Evolutionary conservation across 2,329 filamentous ascomycete species (phyloP), one percentile per base, ranked within the genome.

Genomic region (Alternaria arbusti): DNA sequence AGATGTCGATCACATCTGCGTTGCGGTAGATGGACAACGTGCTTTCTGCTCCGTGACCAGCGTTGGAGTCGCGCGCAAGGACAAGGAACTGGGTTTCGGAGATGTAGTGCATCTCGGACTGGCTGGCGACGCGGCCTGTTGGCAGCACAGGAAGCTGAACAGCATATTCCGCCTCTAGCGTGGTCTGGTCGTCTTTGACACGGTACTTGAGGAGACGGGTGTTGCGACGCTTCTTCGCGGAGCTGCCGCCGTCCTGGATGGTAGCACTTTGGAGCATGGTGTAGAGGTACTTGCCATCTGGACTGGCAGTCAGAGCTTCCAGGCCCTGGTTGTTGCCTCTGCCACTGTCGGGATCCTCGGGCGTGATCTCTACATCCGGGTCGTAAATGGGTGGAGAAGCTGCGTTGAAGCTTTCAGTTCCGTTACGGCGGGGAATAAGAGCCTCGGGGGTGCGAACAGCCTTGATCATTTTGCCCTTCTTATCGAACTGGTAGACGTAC

Each of bases 261-360:
- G 88, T 80, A 0, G 90, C 89, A 2, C 87, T 88, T 74, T 94
- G 90, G 22, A 92, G 81, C 60, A 93, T 82, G 1, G 86, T 85
- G 72, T 87, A 92, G 11, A 93, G 81, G 2, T 83, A 87, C 64
- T 87, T 88, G 10, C 89, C 89, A 67, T 91, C 87, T 0, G 85
- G 82, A 4, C 86, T 88, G n/a, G 86, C 78, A 0, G 88, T 90
- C 52, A 93, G 78, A 0, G 88, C 90, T 78, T 93, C 91, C 52
- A 93, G 87, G n/a, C 91, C 90, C 74, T 92, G 90, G 77, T 93
- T 93, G 77, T 93, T 92, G 58, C 85, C 82, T 20, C 91, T 86
- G 12, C 91, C 91, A 1, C 85, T 85, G 2, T 84, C 82, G 0
- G 89, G 87, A 66, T 90, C 83, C 13, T 80, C 82, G 0, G 90